Evolutionary conservation across 495 filamentous ascomycete genomes (phyloP).

Genomic region (Tuber aestivum): DNA sequence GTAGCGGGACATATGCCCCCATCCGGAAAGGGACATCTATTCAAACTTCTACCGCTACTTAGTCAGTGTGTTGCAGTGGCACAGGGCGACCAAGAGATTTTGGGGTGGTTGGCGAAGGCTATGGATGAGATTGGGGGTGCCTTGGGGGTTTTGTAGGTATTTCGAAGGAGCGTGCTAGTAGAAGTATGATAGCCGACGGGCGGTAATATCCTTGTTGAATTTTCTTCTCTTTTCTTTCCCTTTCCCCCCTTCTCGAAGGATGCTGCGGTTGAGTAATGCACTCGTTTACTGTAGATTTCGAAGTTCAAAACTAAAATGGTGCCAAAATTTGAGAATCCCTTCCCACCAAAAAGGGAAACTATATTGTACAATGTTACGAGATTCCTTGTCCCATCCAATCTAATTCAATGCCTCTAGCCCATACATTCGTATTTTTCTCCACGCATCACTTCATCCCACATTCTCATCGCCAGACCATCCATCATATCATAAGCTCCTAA

Average conservation of each 20-base stretch:
- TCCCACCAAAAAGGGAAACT: background rate
- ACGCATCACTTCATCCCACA: background rate
- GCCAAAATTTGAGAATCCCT: background rate
- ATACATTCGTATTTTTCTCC: background rate
- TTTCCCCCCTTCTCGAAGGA: background rate
- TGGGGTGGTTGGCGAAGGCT: constrained; percentile 53
- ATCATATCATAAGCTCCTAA: background rate
- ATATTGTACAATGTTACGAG: background rate
- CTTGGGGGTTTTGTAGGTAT: constrained; percentile 48
- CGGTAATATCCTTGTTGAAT: background rate
- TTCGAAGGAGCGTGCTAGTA: background rate
- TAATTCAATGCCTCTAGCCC: background rate
- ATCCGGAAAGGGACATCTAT: constrained; percentile 59
- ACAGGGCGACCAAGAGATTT: constrained; percentile 57
- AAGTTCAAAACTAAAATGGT: background rate
- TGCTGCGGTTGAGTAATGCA: background rate
- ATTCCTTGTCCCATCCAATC: background rate
- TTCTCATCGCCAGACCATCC: background rate
- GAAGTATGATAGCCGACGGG: background rate
- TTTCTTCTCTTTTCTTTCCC: background rate
- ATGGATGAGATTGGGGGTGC: constrained; percentile 63
- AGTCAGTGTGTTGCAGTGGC: constrained; percentile 64
- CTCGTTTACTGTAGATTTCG: background rate
- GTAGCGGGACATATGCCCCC: constrained; percentile 28
- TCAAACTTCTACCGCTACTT: constrained; percentile 75